Base-by-base conservation (phyloP, 2,329 filamentous ascomycete genomes). In the Xylaria sp. region DNA sequence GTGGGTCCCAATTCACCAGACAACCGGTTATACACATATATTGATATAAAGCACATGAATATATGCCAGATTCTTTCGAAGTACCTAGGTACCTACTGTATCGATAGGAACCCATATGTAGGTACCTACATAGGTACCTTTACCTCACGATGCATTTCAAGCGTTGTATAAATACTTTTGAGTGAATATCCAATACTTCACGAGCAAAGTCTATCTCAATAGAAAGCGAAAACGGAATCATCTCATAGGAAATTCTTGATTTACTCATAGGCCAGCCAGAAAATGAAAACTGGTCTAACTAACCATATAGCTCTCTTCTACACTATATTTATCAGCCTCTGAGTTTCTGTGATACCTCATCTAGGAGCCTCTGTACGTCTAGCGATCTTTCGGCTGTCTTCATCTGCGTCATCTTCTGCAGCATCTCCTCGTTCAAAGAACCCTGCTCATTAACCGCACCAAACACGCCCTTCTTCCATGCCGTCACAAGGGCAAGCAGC, bases 301-400 rank as follows among this genome's bases (percentile, higher is more conserved):
- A 36, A 5, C 11, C 22, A 53, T 13, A 3, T n/a, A n/a, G 13
- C 25, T 7, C 20, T 9, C 44, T 29, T 47, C 63, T 50, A 44
- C 2, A 9, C 7, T 10, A 13, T 36, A 3, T 36, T 10, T 27
- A 39, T 62, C 61, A 67, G 11, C 25, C 61, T 33, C 11, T 53
- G 45, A 73, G 63, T 39, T 68, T 67, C 13, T 75, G 72, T 27
- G 78, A 61, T n/a, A 79, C 77, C 49, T 77, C 75, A 64, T 77
- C 80, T 70, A 84, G 77, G 4, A 80, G 75, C 70, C 78, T 82
- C 72, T 83, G 81, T 17, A 85, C 81, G 56, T 84, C 83, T 31
- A 81, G 66, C 0, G 81, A 81, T 55, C 84, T 78, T 71, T 86
- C 84, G 7, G 73, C 77, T 5, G 71, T 73, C 13, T 79, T 61